Conservation (phyloP, 768 basidiomycete genomes). For the button mushroom (Agaricus bisporus) region DNA sequence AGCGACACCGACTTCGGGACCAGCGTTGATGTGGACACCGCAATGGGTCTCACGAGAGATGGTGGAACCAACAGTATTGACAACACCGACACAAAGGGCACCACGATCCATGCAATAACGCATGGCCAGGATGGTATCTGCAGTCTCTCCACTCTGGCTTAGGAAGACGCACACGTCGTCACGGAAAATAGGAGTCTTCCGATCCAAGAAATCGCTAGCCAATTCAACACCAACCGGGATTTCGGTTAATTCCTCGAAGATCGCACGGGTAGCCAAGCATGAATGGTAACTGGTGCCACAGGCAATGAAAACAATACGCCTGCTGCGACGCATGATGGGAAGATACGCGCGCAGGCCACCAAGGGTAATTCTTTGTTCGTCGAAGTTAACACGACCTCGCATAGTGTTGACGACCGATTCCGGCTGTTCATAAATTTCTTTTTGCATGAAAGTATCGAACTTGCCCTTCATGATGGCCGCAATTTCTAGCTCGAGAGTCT, state of each 20-base stretch:
- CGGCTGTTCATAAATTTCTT: conserved; percentile 99
- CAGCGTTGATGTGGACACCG: conserved; percentile 99
- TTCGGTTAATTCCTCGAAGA: conserved; percentile 98
- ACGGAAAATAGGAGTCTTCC: conserved; percentile 98
- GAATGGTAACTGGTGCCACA: conserved; percentile 99
- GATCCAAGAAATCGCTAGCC: conserved; percentile 96
- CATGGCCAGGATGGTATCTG: conserved; percentile 94
- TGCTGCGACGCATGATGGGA: conserved; percentile 89
- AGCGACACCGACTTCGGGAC: conserved; percentile 98
- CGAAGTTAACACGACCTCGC: conserved; percentile 99
- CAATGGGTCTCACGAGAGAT: conserved; percentile 98
- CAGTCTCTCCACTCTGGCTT: conserved; percentile 97
- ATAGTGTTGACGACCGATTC: conserved; percentile 99
- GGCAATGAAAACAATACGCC: conserved; percentile 95
- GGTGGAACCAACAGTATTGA: conserved; percentile 98
- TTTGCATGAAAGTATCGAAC: conserved; percentile 99
- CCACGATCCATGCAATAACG: conserved; percentile 96
- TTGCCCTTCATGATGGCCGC: conserved; percentile 99
- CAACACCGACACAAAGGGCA: conserved; percentile 93
- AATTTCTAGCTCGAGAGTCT: conserved; percentile 96
- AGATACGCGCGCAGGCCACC: conserved; percentile 95
- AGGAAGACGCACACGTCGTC: conserved; percentile 97
- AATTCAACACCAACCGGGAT: conserved; percentile 97
- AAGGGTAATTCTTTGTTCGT: conserved; percentile 83
- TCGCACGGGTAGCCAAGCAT: conserved; percentile 90